A percentile compares a stretch with the other conserved stretches of the same genome.
phyloP scores from a whole-genome alignment of 1,284 basidiomycete species.

The Mycena citricolor region DNA sequence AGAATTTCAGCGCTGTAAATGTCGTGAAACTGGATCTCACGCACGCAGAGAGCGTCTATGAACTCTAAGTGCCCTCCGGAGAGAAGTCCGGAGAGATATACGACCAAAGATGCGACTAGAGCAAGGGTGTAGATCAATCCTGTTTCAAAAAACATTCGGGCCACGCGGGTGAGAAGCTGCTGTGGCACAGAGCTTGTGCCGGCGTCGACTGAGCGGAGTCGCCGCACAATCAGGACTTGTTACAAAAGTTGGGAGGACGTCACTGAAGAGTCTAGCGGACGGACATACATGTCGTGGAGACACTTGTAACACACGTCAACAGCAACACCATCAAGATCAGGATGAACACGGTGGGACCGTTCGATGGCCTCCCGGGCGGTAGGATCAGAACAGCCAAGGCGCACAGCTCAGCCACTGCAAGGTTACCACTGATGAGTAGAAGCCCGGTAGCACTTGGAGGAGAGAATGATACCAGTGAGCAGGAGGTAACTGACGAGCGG shows the following conservation, averaged over 20 bases:
- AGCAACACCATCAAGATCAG: not conserved
- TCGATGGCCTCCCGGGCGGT: not conserved
- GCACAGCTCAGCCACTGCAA: not conserved
- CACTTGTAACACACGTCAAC: not conserved
- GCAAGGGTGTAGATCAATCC: constrained; percentile 5
- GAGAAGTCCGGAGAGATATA: not conserved
- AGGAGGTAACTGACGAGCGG: not conserved
- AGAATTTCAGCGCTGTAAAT: not conserved
- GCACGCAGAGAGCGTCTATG: not conserved
- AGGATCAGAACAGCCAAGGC: not conserved
- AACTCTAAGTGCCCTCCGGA: not conserved
- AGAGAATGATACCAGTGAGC: no score
- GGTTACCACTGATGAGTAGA: no score
- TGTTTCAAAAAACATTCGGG: constrained; percentile 3
- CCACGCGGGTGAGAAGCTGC: not conserved
- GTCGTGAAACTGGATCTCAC: not conserved
- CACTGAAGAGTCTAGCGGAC: not conserved
- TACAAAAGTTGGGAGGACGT: no score
- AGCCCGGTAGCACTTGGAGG: not conserved
- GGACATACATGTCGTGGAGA: constrained; percentile 1
- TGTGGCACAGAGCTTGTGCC: not conserved
- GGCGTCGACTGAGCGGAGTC: no score
- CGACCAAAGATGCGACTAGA: not conserved
- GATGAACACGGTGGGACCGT: not conserved
- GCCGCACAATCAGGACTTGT: no score